Percentiles rank a stretch among this genome's conserved stretches.
phyloP scores from a whole-genome alignment of 768 basidiomycete species.

The Pleurotus ostreatus region DNA sequence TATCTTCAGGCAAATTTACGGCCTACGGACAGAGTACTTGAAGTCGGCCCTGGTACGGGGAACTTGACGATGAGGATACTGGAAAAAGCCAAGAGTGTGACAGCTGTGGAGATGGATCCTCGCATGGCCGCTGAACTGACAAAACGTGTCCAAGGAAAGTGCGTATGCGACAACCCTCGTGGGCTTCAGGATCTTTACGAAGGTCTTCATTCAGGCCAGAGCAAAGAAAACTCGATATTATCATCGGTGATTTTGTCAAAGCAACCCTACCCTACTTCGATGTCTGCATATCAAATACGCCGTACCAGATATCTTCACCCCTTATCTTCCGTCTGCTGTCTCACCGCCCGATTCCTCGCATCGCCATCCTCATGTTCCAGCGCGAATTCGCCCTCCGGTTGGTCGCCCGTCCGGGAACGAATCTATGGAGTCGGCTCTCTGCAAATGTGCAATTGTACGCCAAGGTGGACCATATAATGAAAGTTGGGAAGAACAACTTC shows the following conservation, averaged over 20 bases:
- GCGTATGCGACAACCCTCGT: slow-evolving; percentile 30
- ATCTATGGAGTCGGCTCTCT: slow-evolving; percentile 89
- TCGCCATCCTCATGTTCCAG: slow-evolving; percentile 99
- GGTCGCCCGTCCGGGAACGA: slow-evolving; percentile 77
- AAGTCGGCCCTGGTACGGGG: slow-evolving; percentile 97
- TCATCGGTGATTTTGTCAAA: slow-evolving; percentile 98
- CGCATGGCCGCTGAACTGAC: slow-evolving; percentile 98
- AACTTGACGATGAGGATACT: slow-evolving; percentile 93
- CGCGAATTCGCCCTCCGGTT: slow-evolving; percentile 95
- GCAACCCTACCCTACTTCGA: slow-evolving; percentile 98
- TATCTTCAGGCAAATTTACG: slow-evolving; percentile 74
- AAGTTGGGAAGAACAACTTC: slow-evolving; percentile 96
- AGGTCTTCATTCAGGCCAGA: slow-evolving; percentile 61
- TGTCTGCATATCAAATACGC: slow-evolving; percentile 98
- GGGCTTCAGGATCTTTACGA: too few species aligned
- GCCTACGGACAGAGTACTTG: slow-evolving; percentile 93
- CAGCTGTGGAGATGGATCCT: slow-evolving; percentile 97
- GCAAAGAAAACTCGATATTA: slow-evolving; percentile 90
- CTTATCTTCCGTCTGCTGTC: slow-evolving; percentile 96
- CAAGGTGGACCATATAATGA: slow-evolving; percentile 93
- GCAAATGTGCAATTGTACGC: slow-evolving; percentile 98
- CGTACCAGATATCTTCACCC: slow-evolving; percentile 98
- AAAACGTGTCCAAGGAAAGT: slow-evolving; percentile 98
- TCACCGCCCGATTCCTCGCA: slow-evolving; percentile 89
- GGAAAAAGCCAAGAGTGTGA: slow-evolving; percentile 88